phyloP scores from a whole-genome alignment of 1,284 basidiomycete species.

The Chalciporus sp. region DNA sequence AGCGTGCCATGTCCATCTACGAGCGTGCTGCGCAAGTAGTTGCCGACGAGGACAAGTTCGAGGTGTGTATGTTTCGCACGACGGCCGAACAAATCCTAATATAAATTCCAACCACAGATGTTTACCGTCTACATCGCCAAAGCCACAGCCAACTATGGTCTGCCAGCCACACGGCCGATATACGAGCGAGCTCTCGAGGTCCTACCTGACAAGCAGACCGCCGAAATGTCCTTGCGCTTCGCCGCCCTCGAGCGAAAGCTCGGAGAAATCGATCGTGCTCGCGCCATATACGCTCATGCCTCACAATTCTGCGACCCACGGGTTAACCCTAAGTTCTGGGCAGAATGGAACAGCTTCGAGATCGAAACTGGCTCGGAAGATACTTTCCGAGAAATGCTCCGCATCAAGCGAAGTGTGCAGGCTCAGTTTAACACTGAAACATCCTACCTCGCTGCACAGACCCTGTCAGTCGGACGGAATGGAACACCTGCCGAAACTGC shows the following conservation, averaged over 20 bases:
- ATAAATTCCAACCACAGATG: slow-evolving; percentile 59
- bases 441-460: slow-evolving; percentile 85
- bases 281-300: slow-evolving; percentile 95
- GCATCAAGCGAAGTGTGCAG: slow-evolving; percentile 97
- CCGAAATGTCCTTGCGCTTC: slow-evolving; percentile 97
- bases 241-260: slow-evolving; percentile 96
- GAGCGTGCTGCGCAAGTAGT: slow-evolving; percentile 91
- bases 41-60: slow-evolving; percentile 90
- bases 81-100: not conserved
- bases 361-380: slow-evolving; percentile 98
- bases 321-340: slow-evolving; percentile 89
- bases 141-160: slow-evolving; percentile 92
- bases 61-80: slow-evolving; percentile 54
- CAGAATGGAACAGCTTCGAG: slow-evolving; percentile 96
- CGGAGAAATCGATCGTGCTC: slow-evolving; percentile 97
- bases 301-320: slow-evolving; percentile 98
- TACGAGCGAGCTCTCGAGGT: slow-evolving; percentile 96
- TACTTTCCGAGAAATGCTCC: slow-evolving; percentile 98
- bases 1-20: slow-evolving; percentile 95
- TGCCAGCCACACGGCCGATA: slow-evolving; percentile 95
- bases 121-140: slow-evolving; percentile 98
- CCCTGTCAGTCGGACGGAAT: slow-evolving; percentile 68
- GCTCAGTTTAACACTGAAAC: slow-evolving; percentile 98
- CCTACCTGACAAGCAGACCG: slow-evolving; percentile 91
- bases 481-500: slow-evolving; percentile 58